A percentile compares a stretch with the other conserved stretches of the same genome.
Evolutionary conservation across 164 flowering plant genomes (phyloP).

Genomic region (Magnolia officinalis): DNA sequence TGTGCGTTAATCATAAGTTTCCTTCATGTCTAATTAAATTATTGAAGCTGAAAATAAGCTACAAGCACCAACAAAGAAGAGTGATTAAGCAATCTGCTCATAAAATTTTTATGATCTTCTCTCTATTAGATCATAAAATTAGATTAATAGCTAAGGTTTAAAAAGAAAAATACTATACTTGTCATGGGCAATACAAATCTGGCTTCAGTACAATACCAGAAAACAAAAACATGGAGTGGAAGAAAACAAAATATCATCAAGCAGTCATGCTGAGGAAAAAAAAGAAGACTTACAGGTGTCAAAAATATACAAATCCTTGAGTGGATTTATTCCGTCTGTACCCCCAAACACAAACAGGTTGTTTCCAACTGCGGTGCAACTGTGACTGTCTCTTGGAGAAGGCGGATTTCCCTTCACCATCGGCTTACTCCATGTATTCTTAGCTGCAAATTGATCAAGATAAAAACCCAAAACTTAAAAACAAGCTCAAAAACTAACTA

Average conservation of each 20-base stretch:
- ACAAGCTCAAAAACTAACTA: not conserved
- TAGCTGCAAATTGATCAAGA: constrained; percentile 39
- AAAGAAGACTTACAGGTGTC: constrained; percentile 64
- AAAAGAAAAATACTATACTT: not conserved
- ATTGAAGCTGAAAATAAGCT: not conserved
- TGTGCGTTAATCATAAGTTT: not conserved
- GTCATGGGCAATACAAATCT: not conserved
- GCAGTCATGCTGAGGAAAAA: not conserved
- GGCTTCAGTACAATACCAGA: not conserved
- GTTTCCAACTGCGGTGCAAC: constrained; percentile 79
- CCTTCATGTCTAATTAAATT: not conserved
- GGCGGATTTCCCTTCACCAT: constrained; percentile 77
- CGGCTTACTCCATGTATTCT: constrained; percentile 76
- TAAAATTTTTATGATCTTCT: not conserved
- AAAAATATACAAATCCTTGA: constrained; percentile 77
- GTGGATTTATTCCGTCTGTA: constrained; percentile 86
- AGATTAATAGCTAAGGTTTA: not conserved
- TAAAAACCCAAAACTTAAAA: constrained; percentile 1
- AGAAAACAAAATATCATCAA: not conserved
- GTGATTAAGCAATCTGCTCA: too few relatives aligned
- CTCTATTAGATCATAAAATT: not conserved
- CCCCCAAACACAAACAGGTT: constrained; percentile 93
- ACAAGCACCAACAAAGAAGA: too few relatives aligned
- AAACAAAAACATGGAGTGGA: not conserved
- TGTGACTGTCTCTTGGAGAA: constrained; percentile 88